Percentiles rank a stretch among this genome's conserved stretches.
These are phyloP conservation scores for Beauveria varroae DNA, from an alignment of 2,329 filamentous ascomycete species.

Conservation along the genomic window DNA sequence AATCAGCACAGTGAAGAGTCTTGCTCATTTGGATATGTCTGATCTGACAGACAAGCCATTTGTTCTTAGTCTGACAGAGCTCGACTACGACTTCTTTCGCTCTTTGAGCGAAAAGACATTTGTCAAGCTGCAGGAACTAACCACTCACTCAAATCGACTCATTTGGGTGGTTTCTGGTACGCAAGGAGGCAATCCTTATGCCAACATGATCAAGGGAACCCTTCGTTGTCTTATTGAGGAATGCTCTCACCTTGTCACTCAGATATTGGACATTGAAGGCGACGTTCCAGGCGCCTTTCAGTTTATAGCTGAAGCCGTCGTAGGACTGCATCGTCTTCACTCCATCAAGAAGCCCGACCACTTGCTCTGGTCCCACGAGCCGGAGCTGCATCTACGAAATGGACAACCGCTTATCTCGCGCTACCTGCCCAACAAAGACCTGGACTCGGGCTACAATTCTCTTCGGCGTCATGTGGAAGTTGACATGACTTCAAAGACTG, in stretches of 20 bases:
- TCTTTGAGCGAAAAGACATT: background rate
- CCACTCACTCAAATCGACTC: background rate
- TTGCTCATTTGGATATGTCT: background rate
- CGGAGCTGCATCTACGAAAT: background rate
- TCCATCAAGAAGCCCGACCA: background rate
- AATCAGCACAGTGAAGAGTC: background rate
- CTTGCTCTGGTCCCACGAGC: background rate
- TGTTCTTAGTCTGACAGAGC: background rate
- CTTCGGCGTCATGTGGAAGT: background rate
- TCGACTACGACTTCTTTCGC: background rate
- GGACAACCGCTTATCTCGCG: background rate
- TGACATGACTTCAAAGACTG: background rate
- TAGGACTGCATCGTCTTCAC: background rate
- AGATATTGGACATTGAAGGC: background rate
- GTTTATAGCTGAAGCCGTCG: background rate
- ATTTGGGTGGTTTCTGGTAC: background rate
- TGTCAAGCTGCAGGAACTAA: background rate
- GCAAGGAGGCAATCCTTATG: background rate
- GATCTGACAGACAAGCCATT: background rate
- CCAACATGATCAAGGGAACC: slow-evolving; percentile 3
- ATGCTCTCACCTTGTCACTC: background rate
- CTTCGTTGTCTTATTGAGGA: background rate
- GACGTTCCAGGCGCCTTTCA: background rate
- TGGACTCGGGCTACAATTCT: slow-evolving; percentile 11
- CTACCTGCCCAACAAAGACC: background rate